Evolutionary conservation across 495 filamentous ascomycete genomes (phyloP).

Genomic region (Eremomyces bilateralis): DNA sequence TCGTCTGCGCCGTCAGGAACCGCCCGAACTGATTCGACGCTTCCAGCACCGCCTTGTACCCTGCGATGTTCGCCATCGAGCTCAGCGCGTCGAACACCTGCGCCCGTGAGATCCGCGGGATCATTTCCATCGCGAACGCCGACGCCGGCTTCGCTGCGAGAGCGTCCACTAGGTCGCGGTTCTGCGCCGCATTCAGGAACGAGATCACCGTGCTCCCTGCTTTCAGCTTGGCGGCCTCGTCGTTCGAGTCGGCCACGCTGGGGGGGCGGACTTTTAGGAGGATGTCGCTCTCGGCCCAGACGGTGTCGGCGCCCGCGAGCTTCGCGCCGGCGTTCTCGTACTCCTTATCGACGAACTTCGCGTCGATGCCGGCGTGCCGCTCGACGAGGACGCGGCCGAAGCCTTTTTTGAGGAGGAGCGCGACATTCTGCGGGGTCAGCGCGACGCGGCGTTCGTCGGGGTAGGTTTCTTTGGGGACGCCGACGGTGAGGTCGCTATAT

Average conservation of each 20-base stretch:
- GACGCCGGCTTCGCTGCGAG: constrained; percentile 41
- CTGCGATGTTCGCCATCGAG: constrained; percentile 74
- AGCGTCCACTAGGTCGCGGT: constrained; percentile 42
- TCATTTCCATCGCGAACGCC: constrained; percentile 65
- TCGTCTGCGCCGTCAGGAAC: constrained; percentile 65
- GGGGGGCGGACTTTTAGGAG: constrained; percentile 60
- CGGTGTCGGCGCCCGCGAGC: constrained; percentile 33
- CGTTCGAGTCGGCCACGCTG: constrained; percentile 25
- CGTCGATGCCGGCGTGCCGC: constrained; percentile 47
- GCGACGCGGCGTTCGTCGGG: constrained; percentile 57
- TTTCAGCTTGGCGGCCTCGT: constrained; percentile 36
- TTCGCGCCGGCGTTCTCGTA: constrained; percentile 54
- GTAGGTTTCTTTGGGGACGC: constrained; percentile 47
- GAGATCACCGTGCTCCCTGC: constrained; percentile 48
- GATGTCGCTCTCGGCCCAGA: constrained; percentile 53
- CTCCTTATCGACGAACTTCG: constrained; percentile 47
- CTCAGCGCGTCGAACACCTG: constrained; percentile 60
- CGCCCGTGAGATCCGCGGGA: constrained; percentile 62
- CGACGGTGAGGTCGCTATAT: constrained; percentile 45
- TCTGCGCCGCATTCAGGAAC: constrained; percentile 54
- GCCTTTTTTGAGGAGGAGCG: constrained; percentile 56
- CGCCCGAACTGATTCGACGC: constrained; percentile 66
- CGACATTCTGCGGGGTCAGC: constrained; percentile 58
- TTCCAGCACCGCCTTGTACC: constrained; percentile 67
- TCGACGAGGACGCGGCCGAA: constrained; percentile 52